Conservation (phyloP, 179 eudicot genomes). For the Spinacia oleracea region DNA sequence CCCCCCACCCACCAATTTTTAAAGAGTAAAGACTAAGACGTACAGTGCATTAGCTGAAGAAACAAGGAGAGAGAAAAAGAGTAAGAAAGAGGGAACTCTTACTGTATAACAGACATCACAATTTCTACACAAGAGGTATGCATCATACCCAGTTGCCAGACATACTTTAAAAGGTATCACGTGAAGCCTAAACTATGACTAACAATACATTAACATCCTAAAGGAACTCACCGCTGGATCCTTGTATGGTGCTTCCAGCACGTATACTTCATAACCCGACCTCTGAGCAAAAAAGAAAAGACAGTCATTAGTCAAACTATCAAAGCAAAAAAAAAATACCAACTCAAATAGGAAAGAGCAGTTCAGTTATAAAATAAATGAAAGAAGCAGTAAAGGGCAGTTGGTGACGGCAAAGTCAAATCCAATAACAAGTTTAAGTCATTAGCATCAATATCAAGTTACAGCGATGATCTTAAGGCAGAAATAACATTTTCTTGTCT, state of each 20-base stretch:
- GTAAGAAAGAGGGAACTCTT: not conserved
- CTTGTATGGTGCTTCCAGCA: slow-evolving; percentile 88
- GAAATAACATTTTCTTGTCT: not conserved
- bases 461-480: not conserved
- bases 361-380: slow-evolving; percentile 6
- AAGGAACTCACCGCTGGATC: slow-evolving; percentile 76
- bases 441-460: slow-evolving; percentile 16
- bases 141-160: slow-evolving; percentile 4
- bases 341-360: not conserved
- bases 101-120: not conserved
- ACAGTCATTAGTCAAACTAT: slow-evolving; percentile 22
- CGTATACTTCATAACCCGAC: slow-evolving; percentile 91
- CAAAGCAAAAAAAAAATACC: too few relatives aligned
- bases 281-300: slow-evolving; percentile 57
- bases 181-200: not conserved
- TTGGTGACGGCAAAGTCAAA: slow-evolving; percentile 14
- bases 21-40: too few relatives aligned
- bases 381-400: slow-evolving; percentile 1
- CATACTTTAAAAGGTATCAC: not conserved
- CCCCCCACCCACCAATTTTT: too few relatives aligned
- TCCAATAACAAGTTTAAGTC: slow-evolving; percentile 1
- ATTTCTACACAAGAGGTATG: not conserved
- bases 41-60: not conserved
- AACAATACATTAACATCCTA: slow-evolving; percentile 8
- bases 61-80: not conserved